Evolutionary conservation across 768 basidiomycete genomes (phyloP).

Genomic region (Pisolithus sp.): DNA sequence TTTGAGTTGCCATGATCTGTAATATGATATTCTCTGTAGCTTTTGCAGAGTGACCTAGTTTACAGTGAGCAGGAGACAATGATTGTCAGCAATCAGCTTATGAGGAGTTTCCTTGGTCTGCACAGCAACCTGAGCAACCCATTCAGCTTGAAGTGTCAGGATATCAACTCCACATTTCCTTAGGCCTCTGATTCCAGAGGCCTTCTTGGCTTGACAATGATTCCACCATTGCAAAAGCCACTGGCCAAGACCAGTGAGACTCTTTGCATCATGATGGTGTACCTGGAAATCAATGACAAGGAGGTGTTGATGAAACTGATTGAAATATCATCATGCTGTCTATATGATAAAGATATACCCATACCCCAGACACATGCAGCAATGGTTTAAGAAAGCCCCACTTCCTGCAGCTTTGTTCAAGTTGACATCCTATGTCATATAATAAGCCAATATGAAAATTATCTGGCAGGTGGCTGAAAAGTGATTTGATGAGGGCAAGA

Average conservation of each 20-base stretch:
- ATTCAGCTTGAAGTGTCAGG: conserved; percentile 4
- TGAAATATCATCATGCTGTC: conserved; percentile 8
- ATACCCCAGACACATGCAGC: conserved; percentile 15
- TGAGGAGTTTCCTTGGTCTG: conserved; percentile 14
- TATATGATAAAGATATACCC: not conserved
- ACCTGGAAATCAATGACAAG: conserved; percentile 23
- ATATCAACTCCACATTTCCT: not conserved
- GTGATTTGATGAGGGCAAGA: conserved; percentile 11
- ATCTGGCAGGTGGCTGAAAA: conserved; percentile 15
- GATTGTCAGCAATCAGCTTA: not conserved
- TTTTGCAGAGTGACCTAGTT: not conserved
- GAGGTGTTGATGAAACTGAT: conserved; percentile 21
- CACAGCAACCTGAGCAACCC: conserved; percentile 11
- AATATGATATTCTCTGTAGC: not conserved
- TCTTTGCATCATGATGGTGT: conserved; percentile 9
- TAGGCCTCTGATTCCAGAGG: not conserved
- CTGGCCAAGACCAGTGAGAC: conserved; percentile 7
- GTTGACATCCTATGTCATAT: conserved; percentile 23
- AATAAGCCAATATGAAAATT: conserved; percentile 9
- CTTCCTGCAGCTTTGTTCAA: conserved; percentile 13
- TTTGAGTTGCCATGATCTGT: not conserved
- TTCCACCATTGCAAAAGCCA: conserved; percentile 10
- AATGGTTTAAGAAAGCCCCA: conserved; percentile 1
- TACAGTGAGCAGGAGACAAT: not conserved
- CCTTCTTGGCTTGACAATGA: conserved; percentile 7